Evolutionary conservation across 2,329 filamentous ascomycete genomes (phyloP), one percentile per base, ranked within the genome.

Genomic region (Alternaria brassicicola): DNA sequence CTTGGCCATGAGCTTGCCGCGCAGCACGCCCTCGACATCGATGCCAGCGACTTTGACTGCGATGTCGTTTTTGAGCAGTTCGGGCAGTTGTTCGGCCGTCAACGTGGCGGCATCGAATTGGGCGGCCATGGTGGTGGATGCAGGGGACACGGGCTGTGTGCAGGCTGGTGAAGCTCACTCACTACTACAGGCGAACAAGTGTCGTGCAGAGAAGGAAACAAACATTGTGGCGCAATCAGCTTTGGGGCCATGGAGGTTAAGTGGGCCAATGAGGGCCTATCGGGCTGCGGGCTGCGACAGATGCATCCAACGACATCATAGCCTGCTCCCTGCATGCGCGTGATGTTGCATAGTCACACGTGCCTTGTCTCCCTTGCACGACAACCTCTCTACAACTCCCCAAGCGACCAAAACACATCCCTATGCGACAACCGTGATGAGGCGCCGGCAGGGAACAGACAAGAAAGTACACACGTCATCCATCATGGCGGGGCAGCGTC

Each of bases 1-100:
- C 84, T 96, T 96, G 69, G 92, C 92, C 79, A 97, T 88, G 61
- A 97, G 85, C 81, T 97, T 97, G 68, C 93, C 93, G 55, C 93
- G 91, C 54, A 97, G 83, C 50, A 92, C 87, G 64, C 93, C 93
- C 74, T 97, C 93, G 57, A 93, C 89, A 75, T 97, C 93, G 61
- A 95, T 80, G 38, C 93, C 93, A 9, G 91, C 93, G 38, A 97
- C 85, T 78, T 97, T 97, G 79, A 97, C 90, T 71, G 89, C 88
- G 49, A 80, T 84, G 78, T 97, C 93, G 73, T 89, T 70, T 64
- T 85, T 81, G 61, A 95, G 88, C 50, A 94, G 78, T 54, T 84
- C 76, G 21, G 88, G 84, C 57, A 96, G 84, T 62, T 86, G 83
- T 49, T 89, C 85, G 64, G 84, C 76, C 23, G 89, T 93, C 66